Percentiles rank a stretch among this genome's conserved stretches.
These are phyloP conservation scores for Boletus rex-veris DNA, from an alignment of 768 basidiomycete species.

Conservation along the genomic window DNA sequence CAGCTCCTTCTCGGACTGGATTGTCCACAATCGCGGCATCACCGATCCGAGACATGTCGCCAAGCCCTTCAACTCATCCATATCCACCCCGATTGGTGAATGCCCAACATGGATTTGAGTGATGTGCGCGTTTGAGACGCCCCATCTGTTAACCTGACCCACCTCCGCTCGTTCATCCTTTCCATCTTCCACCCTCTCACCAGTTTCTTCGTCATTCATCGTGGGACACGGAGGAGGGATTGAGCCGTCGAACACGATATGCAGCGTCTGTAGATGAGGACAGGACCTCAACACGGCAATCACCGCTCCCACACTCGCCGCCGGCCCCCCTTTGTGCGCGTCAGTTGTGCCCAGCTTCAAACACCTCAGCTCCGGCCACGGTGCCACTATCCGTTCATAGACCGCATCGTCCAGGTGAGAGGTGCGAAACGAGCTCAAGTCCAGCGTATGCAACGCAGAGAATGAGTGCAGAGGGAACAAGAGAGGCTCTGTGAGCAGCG, in stretches of 20 bases:
- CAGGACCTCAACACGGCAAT: conserved; percentile 12
- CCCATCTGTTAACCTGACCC: not conserved
- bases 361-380: conserved; percentile 9
- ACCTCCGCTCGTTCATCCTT: not conserved
- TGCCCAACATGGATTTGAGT: conserved; percentile 14
- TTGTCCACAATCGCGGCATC: conserved; percentile 8
- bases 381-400: conserved; percentile 3
- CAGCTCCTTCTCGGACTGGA: not conserved
- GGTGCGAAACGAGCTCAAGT: conserved; percentile 13
- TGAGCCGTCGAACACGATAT: conserved; percentile 15
- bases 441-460: not conserved
- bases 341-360: conserved; percentile 8
- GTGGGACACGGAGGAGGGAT: not conserved
- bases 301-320: conserved; percentile 11
- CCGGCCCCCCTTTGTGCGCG: not conserved
- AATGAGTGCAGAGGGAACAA: conserved; percentile 9
- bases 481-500: not conserved
- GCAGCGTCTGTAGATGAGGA: conserved; percentile 8
- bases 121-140: conserved; percentile 3
- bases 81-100: conserved; percentile 6
- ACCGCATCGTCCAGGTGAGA: conserved; percentile 10
- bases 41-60: conserved; percentile 7
- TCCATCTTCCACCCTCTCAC: not conserved
- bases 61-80: not conserved
- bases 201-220: too few species aligned